Base-by-base conservation (phyloP, 2,329 filamentous ascomycete genomes). In the Colletotrichum sp. region DNA sequence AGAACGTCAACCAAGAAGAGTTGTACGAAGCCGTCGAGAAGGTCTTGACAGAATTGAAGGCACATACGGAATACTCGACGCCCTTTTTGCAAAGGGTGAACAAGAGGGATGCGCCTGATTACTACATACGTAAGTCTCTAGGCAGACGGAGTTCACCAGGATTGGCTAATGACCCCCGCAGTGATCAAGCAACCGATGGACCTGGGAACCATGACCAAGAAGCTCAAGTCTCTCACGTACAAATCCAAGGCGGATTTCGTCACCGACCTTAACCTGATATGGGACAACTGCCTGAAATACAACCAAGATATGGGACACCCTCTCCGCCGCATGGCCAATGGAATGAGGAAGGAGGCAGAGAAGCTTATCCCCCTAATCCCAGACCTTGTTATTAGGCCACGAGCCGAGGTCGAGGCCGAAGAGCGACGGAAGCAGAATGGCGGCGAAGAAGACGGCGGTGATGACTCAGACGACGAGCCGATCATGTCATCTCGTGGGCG, bases 141-240 rank as follows among this genome's bases (percentile, higher is more conserved):
- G 75, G 63, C 34, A 61, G 58, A 66, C 70, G 32, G 32, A 71
- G 36, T 64, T 57, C 48, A 63, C 26, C 10, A 36, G 30, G 32
- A 69, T 61, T 76, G 58, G 68, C 80, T 83, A 79, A 85, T 26
- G 63, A 60, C 57, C 58, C 34, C 34, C 43, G 72, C 82, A 96
- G 94, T 95, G 79, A 98, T 99, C 85, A 98, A 98, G 86, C 94
- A 96, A 63, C 97, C 97, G 3, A 99, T 99, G 97, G 97, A 99
- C 83, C 92, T 99, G 73, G 97, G 97, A 48, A 94, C 93, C 64
- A 99, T 99, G 96, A 98, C 98, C 77, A 99, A 99, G 87, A 99
- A 99, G 87, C 92, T 99, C 71, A 96, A 96, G 83, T 90, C 90
- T 12, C 86, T 95, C 43, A 90, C 90, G 48, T 97, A 95, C 86